Evolutionary conservation across 1,284 basidiomycete species (phyloP), one percentile per base, ranked within the genome.

Genomic region (Crocinoboletus sp.): DNA sequence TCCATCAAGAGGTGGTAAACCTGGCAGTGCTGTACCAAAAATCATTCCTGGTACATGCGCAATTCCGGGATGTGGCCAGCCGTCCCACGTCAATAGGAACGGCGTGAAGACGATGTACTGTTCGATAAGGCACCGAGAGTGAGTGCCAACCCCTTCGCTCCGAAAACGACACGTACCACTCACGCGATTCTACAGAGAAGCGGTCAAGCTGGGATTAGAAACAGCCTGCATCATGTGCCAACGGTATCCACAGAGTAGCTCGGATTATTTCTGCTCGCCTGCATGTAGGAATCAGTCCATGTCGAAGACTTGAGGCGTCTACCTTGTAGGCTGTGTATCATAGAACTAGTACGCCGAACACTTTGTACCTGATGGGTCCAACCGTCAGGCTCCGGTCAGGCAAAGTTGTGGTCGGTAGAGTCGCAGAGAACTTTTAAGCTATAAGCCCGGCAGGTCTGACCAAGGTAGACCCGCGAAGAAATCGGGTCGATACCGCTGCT

Each of bases 161-260:
- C 4, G 4, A 4, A 6, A 34, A n/a, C 19, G 34, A 30, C 23
- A 50, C 7, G 39, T 28, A 35, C 33, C 16, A 41, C 43, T 51
- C 35, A 53, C 32, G n/a, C 34, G 24, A 15, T 41, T 48, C 24
- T 24, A 35, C 40, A 63, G 61, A 51, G 64, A 67, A 50, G 62
- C 59, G 6, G 62, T 67, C 25, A 57, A 22, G 13, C 41, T 59
- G 13, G 53, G 59, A 24, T 36, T 66, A 44, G 59, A 57, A 45
- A 33, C 44, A 16, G 61, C 61, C 20, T 67, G 65, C 43, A 65
- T 64, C 42, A 64, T 64, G 61, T 67, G 65, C 38, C 48, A 59
- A 36, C 52, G 43, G 38, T 66, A 59, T 37, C 65, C 63, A 11
- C 61, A 64, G 39, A 50, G 56, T 22, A 33, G 33, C 29, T 61